Evolutionary conservation across 352 stramenopile species (phyloP), one percentile per base, ranked within the genome.

Genomic region (Pythium dissimile): DNA sequence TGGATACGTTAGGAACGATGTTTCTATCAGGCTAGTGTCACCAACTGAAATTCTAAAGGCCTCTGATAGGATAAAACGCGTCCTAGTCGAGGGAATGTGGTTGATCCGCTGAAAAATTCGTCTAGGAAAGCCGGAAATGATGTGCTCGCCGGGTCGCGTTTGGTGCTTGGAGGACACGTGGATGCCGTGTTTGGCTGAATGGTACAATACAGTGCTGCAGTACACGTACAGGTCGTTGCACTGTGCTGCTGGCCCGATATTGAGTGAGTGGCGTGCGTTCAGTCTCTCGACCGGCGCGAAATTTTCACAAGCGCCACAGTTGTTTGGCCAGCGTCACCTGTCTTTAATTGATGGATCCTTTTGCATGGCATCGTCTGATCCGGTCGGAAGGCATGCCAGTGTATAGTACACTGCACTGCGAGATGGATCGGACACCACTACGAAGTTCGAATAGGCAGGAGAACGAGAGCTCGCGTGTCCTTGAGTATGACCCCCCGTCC

Each of bases 21-120:
- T 62, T 55, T 26, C 1, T 62, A 62, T 44, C 54, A 16, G 23
- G 21, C 54, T 62, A 50, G 1, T 46, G 18, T 45, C 54, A 55
- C 54, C 34, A 48, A 44, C 46, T 23, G 23, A 9, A 43, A 39
- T 16, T 5, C 16, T 18, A 41, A 54, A 49, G 4, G 15, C 13
- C 2, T 27, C 1, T 37, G 46, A 64, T 64, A 52, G 37, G 46
- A 20, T 31, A 11, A 46, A 57, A 52, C n/a, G n/a, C n/a, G n/a
- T n/a, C n/a, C n/a, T n/a, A n/a, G n/a, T n/a, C n/a, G n/a, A 34
- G 46, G 46, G 43, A n/a, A 54, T 43, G 28, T 16, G 20, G 23
- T 39, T 7, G 15, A 18, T 9, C 28, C n/a, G 28, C 10, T 46
- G 42, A 61, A 61, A 61, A n/a, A 54, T 61, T 61, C 38, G 28